Evolutionary conservation across 805 yeast genomes (phyloP).

Genomic region (Myxozyma neglecta): DNA sequence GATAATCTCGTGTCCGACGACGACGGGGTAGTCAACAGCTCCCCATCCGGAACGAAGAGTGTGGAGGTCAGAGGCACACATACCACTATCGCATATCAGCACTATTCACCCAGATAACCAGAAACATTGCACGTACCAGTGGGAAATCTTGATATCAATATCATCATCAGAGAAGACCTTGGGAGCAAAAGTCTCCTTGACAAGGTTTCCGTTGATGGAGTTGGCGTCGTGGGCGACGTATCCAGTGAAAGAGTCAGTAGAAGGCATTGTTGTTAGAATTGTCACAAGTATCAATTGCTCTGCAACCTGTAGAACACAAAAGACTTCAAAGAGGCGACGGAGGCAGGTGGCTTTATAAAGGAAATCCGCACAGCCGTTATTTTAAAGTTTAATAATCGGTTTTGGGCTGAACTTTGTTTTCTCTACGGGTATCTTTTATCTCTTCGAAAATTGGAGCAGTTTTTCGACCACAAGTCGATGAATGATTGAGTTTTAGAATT

Average conservation of each 20-base stretch:
- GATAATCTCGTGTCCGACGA: constrained; percentile 53
- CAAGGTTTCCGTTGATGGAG: constrained; percentile 33
- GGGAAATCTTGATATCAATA: constrained; percentile 29
- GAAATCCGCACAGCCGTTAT: neutral
- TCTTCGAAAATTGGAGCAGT: neutral
- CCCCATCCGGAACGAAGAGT: constrained; percentile 56
- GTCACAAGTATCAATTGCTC: too few relatives aligned
- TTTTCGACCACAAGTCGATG: neutral
- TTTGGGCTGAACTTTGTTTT: neutral
- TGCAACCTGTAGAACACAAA: neutral
- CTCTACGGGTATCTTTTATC: neutral
- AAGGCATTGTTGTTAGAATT: constrained; percentile 13
- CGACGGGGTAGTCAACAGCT: constrained; percentile 40
- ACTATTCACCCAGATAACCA: neutral
- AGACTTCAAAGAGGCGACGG: neutral
- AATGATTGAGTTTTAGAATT: neutral
- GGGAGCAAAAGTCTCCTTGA: constrained; percentile 26
- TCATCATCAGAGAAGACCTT: constrained; percentile 31
- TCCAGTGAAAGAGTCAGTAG: constrained; percentile 30
- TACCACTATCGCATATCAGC: constrained; percentile 35
- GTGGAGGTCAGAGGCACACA: constrained; percentile 65
- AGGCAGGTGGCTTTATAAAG: neutral
- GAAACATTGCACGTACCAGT: constrained; percentile 21
- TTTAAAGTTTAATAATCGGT: neutral
- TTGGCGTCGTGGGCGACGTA: constrained; percentile 28